A percentile compares a stretch with the other conserved stretches of the same genome.
These are phyloP conservation scores for Pulveroboletus sp. DNA, from an alignment of 768 basidiomycete genomes.

Conservation along the genomic window DNA sequence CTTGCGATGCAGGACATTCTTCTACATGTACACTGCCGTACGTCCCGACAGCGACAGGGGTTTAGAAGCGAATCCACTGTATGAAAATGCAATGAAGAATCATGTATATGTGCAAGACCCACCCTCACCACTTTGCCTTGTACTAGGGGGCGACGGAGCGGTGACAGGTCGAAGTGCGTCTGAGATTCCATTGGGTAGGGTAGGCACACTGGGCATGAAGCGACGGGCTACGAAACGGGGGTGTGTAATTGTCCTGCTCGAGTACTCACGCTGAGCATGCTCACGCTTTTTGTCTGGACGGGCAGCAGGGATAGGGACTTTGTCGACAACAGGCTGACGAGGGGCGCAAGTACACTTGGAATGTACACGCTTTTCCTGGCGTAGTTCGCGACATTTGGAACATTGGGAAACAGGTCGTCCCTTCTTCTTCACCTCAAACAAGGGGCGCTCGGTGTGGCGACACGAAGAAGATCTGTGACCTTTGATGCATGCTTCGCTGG, in stretches of 20 bases:
- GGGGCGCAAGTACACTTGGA: slow-evolving; percentile 74
- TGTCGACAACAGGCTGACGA: slow-evolving; percentile 28
- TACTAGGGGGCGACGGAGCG: slow-evolving; percentile 33
- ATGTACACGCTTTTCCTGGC: slow-evolving; percentile 76
- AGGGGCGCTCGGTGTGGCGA: slow-evolving; percentile 77
- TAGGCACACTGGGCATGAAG: slow-evolving; percentile 66
- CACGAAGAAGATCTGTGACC: slow-evolving; percentile 91
- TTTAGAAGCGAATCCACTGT: slow-evolving; percentile 59
- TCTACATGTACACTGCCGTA: slow-evolving; percentile 52
- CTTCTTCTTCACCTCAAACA: slow-evolving; percentile 94
- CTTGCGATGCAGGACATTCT: slow-evolving; percentile 1
- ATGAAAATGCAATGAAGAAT: slow-evolving; percentile 5
- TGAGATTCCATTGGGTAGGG: slow-evolving; percentile 69
- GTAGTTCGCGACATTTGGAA: slow-evolving; percentile 73
- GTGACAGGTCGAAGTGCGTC: slow-evolving; percentile 40
- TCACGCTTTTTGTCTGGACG: slow-evolving; percentile 33
- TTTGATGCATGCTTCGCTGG: slow-evolving; percentile 89
- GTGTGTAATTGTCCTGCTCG: slow-evolving; percentile 15
- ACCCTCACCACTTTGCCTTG: slow-evolving; percentile 46
- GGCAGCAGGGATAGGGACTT: slow-evolving; percentile 29
- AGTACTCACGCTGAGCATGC: slow-evolving; percentile 1
- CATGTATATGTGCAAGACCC: background rate
- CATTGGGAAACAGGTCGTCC: slow-evolving; percentile 91
- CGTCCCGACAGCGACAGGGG: slow-evolving; percentile 55
- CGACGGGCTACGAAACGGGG: slow-evolving; percentile 46